Conservation (phyloP, 176 grass and related monocot species). For the Tuctoria greenei region DNA sequence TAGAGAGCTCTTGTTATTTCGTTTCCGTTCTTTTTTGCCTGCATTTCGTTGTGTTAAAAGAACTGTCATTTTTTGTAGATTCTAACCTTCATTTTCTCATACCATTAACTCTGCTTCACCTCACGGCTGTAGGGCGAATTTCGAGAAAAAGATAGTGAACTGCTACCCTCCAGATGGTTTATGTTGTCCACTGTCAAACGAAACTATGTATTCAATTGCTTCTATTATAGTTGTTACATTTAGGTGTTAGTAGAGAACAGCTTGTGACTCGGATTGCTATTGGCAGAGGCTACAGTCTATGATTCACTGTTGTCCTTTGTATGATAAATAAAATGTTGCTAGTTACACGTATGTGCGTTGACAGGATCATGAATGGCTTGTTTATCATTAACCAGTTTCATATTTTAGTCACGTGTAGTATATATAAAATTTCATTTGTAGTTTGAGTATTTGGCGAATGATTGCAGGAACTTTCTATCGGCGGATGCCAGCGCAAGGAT, state of each 20-base stretch:
- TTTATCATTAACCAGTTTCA: neutral
- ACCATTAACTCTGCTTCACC: neutral
- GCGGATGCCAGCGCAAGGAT: neutral
- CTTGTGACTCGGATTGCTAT: neutral
- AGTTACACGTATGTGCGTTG: neutral
- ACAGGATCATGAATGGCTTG: neutral
- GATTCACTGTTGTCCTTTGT: neutral
- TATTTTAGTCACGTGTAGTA: neutral
- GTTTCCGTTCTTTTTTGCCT: neutral
- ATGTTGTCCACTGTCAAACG: neutral
- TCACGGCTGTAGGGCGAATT: neutral
- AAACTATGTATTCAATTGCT: slow-evolving; percentile 15
- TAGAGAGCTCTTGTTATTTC: neutral
- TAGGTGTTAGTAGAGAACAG: slow-evolving; percentile 2
- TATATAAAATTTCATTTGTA: neutral
- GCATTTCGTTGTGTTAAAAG: neutral
- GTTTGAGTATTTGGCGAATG: neutral
- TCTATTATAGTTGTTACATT: slow-evolving; percentile 10
- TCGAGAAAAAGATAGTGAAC: neutral
- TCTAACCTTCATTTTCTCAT: neutral
- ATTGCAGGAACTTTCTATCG: neutral
- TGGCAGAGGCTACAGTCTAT: neutral
- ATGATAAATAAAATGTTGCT: slow-evolving; percentile 5
- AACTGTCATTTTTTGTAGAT: neutral
- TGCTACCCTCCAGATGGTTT: neutral